Percentiles rank a stretch among this genome's conserved stretches.
These are phyloP conservation scores for Hyaloperonospora arabidopsidis DNA, from an alignment of 352 stramenopile species.

Conservation along the genomic window DNA sequence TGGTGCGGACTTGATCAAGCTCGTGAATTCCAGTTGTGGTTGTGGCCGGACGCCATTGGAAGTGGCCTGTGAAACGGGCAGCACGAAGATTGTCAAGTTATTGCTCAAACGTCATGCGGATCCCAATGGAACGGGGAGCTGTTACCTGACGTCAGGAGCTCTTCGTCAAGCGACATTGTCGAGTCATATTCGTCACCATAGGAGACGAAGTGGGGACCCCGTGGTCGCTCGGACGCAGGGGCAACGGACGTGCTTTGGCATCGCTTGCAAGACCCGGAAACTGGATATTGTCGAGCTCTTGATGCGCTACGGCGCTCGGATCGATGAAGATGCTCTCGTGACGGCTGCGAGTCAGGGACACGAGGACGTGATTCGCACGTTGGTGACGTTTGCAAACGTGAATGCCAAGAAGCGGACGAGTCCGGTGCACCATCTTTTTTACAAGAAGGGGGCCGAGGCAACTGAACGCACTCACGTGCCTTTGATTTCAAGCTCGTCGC, in stretches of 20 bases:
- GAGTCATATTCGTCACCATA: conserved; percentile 26
- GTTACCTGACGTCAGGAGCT: conserved; percentile 6
- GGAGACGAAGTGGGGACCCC: conserved; percentile 20
- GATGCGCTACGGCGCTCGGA: conserved; percentile 46
- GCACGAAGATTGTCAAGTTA: conserved; percentile 51
- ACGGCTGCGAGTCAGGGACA: conserved; percentile 35
- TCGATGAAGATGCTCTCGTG: conserved; percentile 59
- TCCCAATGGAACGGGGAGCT: conserved; percentile 32
- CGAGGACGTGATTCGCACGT: conserved; percentile 29
- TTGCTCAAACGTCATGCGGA: conserved; percentile 53
- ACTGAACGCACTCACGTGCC: conserved; percentile 18
- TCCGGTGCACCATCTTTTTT: conserved; percentile 30
- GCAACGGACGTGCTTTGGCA: conserved; percentile 40
- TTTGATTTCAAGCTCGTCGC: conserved; percentile 29
- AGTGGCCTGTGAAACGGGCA: conserved; percentile 48
- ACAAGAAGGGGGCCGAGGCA: conserved; percentile 25
- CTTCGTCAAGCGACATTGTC: conserved; percentile 14
- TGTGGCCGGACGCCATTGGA: conserved; percentile 68
- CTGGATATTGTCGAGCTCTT: conserved; percentile 46
- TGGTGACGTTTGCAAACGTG: conserved; percentile 34
- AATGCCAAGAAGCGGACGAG: conserved; percentile 23
- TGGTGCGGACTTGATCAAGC: conserved; percentile 42
- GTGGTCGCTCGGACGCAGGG: conserved; percentile 28
- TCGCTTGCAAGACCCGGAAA: conserved; percentile 42
- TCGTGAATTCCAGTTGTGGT: conserved; percentile 58